Conservation (phyloP, 2,329 filamentous ascomycete genomes). For the Chrysoporthe austroafricana region DNA sequence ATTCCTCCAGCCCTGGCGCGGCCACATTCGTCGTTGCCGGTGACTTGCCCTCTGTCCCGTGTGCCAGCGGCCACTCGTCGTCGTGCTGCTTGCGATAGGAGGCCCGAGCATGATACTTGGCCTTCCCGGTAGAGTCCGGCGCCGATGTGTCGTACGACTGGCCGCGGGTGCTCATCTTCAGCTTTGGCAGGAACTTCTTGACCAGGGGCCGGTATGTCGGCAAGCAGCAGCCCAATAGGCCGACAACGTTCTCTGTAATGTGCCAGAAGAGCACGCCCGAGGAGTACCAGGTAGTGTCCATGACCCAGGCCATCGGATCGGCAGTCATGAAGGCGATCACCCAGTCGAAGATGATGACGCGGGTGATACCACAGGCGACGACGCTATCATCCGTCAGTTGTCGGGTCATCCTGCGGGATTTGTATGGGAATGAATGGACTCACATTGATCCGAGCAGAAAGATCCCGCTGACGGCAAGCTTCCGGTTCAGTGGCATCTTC, state of each 20-base stretch:
- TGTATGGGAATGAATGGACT: neutral
- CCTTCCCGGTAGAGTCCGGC: neutral
- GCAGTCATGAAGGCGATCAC: neutral
- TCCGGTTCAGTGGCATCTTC: slow-evolving; percentile 12
- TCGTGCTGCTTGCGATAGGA: slow-evolving; percentile 7
- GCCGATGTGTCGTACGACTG: neutral
- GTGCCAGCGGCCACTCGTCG: slow-evolving; percentile 7
- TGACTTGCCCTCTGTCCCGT: neutral
- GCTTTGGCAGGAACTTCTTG: neutral
- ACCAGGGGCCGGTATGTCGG: slow-evolving; percentile 11
- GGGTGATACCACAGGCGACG: slow-evolving; percentile 8
- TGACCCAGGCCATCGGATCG: slow-evolving; percentile 7
- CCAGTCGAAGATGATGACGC: slow-evolving; percentile 9
- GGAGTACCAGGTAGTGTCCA: slow-evolving; percentile 12
- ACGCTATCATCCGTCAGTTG: neutral
- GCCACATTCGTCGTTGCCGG: neutral
- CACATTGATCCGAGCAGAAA: slow-evolving; percentile 20
- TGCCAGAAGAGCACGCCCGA: slow-evolving; percentile 14
- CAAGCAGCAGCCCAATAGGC: slow-evolving; percentile 29
- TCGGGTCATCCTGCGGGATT: neutral
- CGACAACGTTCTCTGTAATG: slow-evolving; percentile 27
- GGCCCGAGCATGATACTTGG: neutral
- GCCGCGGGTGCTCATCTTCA: slow-evolving; percentile 3
- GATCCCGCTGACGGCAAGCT: slow-evolving; percentile 15
- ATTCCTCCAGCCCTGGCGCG: neutral